Base-by-base conservation (phyloP, 1,284 basidiomycete species). In the Naganishia sp. region DNA sequence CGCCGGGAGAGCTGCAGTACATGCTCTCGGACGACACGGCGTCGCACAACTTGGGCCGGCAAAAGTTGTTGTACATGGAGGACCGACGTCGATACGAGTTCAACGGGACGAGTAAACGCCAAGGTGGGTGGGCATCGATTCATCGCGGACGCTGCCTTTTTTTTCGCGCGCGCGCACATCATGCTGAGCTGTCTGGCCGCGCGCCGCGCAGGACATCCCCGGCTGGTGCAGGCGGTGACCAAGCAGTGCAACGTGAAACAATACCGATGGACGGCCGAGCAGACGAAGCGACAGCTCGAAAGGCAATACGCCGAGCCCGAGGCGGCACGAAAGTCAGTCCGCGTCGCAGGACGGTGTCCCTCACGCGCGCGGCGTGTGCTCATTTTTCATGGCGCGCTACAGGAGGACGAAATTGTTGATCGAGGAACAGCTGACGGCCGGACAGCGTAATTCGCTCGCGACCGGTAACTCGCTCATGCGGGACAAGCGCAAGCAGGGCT, bases 371-470 rank as follows among this genome's bases (percentile, higher is more conserved):
- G 21, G 21, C 21, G 21, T 21, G 21, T 21, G 21, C 21, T 21
- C 21, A 21, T 21, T 21, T 21, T 21, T 21, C 21, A 21, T 21
- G 21, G 21, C 21, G 21, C n/a, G 11, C n/a, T 15, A 3, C 46
- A 68, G 67, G 59, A 61, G 56, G 54, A 64, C 64, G 15, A 46
- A 46, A 48, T 43, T 68, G 59, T 36, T 68, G 16, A 33, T 25
- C 25, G 25, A 63, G 2, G 48, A 48, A 18, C 11, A 21, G 16
- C 50, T 67, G 39, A 64, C 60, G 11, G 59, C 53, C 21, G 68
- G 64, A 48, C 52, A 68, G 42, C 64, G 55, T 6, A 65, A 64
- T 28, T 55, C 60, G 25, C 45, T 68, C 23, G 54, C 49, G 45
- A 61, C 57, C 43, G 63, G 68, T 42, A 65, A 57, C 39, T 55